These are phyloP conservation scores for Tillandsia fasciculata DNA, from an alignment of 176 grass and related monocot species.

Conservation along the genomic window DNA sequence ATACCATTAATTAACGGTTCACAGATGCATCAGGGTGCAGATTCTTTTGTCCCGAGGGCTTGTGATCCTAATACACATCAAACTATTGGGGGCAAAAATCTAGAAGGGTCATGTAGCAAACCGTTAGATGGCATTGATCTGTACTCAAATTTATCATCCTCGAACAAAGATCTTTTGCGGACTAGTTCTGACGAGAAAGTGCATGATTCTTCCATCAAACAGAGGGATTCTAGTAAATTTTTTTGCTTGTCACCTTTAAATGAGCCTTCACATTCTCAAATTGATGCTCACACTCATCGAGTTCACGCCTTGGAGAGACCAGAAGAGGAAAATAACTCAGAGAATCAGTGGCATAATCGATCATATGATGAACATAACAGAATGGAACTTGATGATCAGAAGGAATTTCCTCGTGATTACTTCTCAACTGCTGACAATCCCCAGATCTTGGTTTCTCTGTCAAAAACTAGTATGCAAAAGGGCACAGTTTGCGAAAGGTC, in stretches of 20 bases:
- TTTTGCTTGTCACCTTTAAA: constrained; percentile 14
- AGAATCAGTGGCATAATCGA: constrained; percentile 22
- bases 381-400: constrained; percentile 20
- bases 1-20: constrained; percentile 7
- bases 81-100: constrained; percentile 25
- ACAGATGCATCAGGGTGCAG: constrained; percentile 25
- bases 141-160: constrained; percentile 23
- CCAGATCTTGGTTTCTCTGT: constrained; percentile 74
- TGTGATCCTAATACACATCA: constrained; percentile 20
- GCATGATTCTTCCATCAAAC: constrained; percentile 17
- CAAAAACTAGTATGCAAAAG: constrained; percentile 65
- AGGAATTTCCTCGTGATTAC: constrained; percentile 37
- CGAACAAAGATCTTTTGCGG: constrained; percentile 19
- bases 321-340: constrained; percentile 35
- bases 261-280: background rate
- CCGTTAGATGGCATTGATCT: constrained; percentile 21
- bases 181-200: constrained; percentile 27
- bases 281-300: constrained; percentile 9
- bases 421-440: constrained; percentile 51
- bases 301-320: constrained; percentile 13
- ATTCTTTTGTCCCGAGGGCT: constrained; percentile 13
- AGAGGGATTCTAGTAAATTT: constrained; percentile 8
- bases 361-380: constrained; percentile 56
- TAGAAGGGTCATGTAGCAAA: constrained; percentile 26
- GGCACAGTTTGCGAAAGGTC: constrained; percentile 44